These are phyloP conservation scores for Ogataea paraovalis DNA, from an alignment of 805 yeast genomes.

Conservation along the genomic window DNA sequence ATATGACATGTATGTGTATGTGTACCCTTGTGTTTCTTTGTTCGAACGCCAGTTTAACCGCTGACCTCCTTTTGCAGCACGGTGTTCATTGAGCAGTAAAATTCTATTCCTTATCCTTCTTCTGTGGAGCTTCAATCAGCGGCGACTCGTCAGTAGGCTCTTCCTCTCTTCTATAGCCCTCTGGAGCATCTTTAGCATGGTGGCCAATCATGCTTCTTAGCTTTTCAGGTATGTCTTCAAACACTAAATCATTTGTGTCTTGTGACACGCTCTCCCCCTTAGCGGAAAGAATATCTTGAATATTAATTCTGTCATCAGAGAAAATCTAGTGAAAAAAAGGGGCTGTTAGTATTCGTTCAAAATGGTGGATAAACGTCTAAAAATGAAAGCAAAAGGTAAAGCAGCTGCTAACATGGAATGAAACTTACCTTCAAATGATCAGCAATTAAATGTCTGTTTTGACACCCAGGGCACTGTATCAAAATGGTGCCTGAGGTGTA, in stretches of 20 bases:
- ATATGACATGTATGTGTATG: too few species aligned
- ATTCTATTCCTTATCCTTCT: background rate
- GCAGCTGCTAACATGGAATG: background rate
- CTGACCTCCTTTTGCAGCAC: too few species aligned
- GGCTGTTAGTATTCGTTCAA: background rate
- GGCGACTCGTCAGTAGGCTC: conserved; percentile 8
- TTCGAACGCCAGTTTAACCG: too few species aligned
- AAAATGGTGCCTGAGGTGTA: conserved; percentile 82
- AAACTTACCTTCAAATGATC: conserved; percentile 64
- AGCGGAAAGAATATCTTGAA: conserved; percentile 71
- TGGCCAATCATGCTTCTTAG: conserved; percentile 51
- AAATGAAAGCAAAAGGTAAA: too few species aligned
- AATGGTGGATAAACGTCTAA: background rate
- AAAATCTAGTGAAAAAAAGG: conserved; percentile 57
- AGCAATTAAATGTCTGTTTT: conserved; percentile 84
- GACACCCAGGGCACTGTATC: conserved; percentile 89
- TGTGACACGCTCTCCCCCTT: conserved; percentile 73
- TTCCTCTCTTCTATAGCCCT: conserved; percentile 24
- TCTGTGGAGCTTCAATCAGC: conserved; percentile 9
- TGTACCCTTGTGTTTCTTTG: too few species aligned
- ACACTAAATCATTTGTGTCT: conserved; percentile 62
- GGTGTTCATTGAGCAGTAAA: too few species aligned
- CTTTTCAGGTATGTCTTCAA: conserved; percentile 62
- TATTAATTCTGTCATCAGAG: conserved; percentile 69
- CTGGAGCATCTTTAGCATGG: conserved; percentile 66